Evolutionary conservation across 345 rosid species (phyloP), one percentile per base, ranked within the genome.

Genomic region (Ceriops zippeliana): DNA sequence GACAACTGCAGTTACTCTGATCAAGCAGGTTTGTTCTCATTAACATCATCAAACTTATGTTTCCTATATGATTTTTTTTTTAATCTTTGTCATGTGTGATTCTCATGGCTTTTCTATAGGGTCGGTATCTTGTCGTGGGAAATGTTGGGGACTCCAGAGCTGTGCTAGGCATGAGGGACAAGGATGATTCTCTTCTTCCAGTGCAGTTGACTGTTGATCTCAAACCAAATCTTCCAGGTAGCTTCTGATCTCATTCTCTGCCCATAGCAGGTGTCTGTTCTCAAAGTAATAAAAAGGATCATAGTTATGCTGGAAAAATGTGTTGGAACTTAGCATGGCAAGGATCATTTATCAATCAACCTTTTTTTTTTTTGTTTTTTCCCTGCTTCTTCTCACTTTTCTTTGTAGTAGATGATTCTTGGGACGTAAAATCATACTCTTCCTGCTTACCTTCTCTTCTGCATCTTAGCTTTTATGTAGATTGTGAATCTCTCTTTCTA

Each of bases 61-160:
- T 70, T 53, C 17, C 15, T 3, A 68, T 10, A 46, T 15, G 35
- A 30, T 56, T 30, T 56, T 56, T 56, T 56, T 56, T 58, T 32
- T 37, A 28, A 24, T 3, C 58, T 75, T 70, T 62, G 34, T 59
- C 52, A 34, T 65, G 21, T 70, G 37, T 65, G 15, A 17, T 57
- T 58, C 34, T 52, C 10, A 73, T 69, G 58, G 56, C 58, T 31
- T 57, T 74, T 69, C 53, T 17, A 22, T 58, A 96, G 99, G 99
- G 97, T 78, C 81, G 79, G 34, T 67, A 81, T 86, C 87, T 92
- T 65, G 85, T 90, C 7, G 69, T 96, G 42, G 98, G 96, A 72
- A 96, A 92, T 79, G 76, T 92, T 57, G 99, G 99, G 46, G 99
- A 96, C 83, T 96, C 99, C 1, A 83, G 99, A 84, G 99, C 98